Base-by-base conservation (phyloP, 2,329 filamentous ascomycete species). In the Neoascochyta sp. region DNA sequence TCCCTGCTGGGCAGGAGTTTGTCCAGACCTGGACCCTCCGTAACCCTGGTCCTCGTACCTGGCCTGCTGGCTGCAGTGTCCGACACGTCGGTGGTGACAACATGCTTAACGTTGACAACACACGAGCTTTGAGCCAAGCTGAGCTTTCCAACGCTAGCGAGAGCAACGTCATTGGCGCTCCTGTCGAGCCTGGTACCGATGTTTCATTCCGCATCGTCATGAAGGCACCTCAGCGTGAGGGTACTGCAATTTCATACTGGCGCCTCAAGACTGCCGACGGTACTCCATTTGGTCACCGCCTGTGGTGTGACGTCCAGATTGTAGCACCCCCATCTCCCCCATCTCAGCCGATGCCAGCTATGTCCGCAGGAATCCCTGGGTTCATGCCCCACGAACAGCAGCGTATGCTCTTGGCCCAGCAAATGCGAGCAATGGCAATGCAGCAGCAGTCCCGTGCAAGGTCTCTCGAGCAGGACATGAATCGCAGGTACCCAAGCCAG, bases 221-320 rank as follows among this genome's bases (percentile, higher is more conserved):
- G 62, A 86, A 87, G 62, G 86, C 87, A 11, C 88, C 90, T 10
- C 65, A 71, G 29, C 83, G 84, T 27, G 67, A 78, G 32, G 89
- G 90, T 32, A 85, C 83, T 62, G 74, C 81, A 37, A 92, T 95
- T 54, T 96, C 92, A 2, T 95, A 95, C 74, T 98, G 92, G 92
- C 88, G 90, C 41, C 70, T 98, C 45, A 93, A 89, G 50, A 80
- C 86, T 36, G 74, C 80, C 6, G 80, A 86, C 34, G 89, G 89
- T 14, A 70, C 75, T 43, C 83, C 86, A 44, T 95, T 96, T 45
- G 92, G 92, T 21, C 86, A 95, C 68, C 85, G 88, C 54, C 73
- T 98, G 26, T 98, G 90, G 90, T 95, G 90, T 58, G 88, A 96
- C 46, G 78, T 98, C 42, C 76, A 78, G 28, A 86, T 95, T 34